Percentiles rank a stretch among this genome's conserved stretches.
Conservation (phyloP, 2,329 filamentous ascomycete genomes). For the Chaetomium strumarium region DNA sequence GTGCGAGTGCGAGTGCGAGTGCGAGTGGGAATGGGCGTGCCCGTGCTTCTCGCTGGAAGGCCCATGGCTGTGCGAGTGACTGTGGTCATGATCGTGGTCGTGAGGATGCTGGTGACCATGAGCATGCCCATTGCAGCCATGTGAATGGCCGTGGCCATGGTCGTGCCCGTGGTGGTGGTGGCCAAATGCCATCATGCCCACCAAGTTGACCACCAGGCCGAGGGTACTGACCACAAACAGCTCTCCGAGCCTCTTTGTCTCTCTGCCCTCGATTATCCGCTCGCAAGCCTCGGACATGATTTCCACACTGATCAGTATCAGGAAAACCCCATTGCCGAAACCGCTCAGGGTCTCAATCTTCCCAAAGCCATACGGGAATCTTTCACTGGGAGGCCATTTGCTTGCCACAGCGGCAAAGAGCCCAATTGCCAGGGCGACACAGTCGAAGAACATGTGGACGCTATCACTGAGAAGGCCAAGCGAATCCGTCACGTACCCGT, state of each 20-base stretch:
- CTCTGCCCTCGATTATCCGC: conserved; percentile 72
- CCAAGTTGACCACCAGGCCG: conserved; percentile 82
- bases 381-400: conserved; percentile 87
- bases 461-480: conserved; percentile 94
- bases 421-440: conserved; percentile 83
- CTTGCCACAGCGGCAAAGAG: conserved; percentile 89
- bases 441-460: conserved; percentile 99
- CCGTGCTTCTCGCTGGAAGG: conserved; percentile 15
- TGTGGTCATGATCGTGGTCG: conserved; percentile 26
- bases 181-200: conserved; percentile 82
- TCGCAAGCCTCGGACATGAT: conserved; percentile 95
- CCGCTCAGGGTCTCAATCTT: conserved; percentile 96
- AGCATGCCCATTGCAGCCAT: conserved; percentile 24
- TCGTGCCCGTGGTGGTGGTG: conserved; percentile 56
- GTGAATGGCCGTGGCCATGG: conserved; percentile 35
- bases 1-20: conserved; percentile 50
- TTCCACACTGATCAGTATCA: conserved; percentile 92
- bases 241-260: conserved; percentile 79
- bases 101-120: conserved; percentile 34
- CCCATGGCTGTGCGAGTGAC: conserved; percentile 22
- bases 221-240: conserved; percentile 82
- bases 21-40: conserved; percentile 24
- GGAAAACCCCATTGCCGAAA: conserved; percentile 91
- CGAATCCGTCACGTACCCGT: conserved; percentile 89
- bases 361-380: conserved; percentile 91